Evolutionary conservation across 202 grass and related monocot genomes (phyloP), one percentile per base, ranked within the genome.

Genomic region (Alloteropsis angusta): DNA sequence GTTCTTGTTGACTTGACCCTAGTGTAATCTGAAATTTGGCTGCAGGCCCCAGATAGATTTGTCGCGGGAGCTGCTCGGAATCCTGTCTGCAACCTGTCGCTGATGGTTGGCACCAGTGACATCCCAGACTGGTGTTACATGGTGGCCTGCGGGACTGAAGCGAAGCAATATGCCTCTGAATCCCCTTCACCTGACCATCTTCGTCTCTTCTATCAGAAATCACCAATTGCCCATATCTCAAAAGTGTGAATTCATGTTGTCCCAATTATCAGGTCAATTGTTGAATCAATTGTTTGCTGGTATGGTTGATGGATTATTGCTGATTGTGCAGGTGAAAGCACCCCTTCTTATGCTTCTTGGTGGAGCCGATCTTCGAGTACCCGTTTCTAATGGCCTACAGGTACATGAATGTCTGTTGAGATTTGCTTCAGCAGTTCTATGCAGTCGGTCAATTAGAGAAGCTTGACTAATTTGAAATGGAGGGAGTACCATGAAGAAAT

Each of bases 91-190:
- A 97, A 90, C 66, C 72, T 97, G 43, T 85, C 89, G 22, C 56
- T 90, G 59, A 97, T 97, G 91, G 13, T 87, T 80, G 89, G 95
- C 52, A 94, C 91, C 37, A 97, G 68, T 14, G 94, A 97, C 80
- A 93, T 97, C 45, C 91, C 94, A 64, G 94, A 93, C 25, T 97
- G 94, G 94, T 90, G 89, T 49, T 97, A 93, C 32, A 66, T 74
- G 34, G 80, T 94, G 65, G 62, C 87, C 49, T 94, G 74, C 25
- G 89, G 89, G 30, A 85, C 60, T 68, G 83, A 98, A 84, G 83
- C 37, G 22, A 98, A 83, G 47, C 75, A 62, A 68, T 85, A 82
- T 62, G 89, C 89, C 75, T 90, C 87, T 8, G 95, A 94, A 72
- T 72, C 85, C 60, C 83, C 89, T 34, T 85, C 87, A 8, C 18